These are phyloP conservation scores for Ulota crispa DNA, from an alignment of 225 moss, liverwort and hornwort genomes.

Conservation along the genomic window DNA sequence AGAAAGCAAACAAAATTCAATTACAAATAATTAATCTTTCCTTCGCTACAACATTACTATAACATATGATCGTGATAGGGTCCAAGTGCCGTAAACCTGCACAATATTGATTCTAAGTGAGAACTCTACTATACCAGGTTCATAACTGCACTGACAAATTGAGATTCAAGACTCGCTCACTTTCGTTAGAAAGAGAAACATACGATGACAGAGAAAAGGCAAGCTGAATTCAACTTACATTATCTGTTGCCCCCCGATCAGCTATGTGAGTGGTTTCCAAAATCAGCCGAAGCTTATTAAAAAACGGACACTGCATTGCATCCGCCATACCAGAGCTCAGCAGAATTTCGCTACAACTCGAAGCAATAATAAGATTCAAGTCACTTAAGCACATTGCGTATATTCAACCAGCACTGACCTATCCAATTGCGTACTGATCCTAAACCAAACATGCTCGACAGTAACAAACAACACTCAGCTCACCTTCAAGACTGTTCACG, in stretches of 20 bases:
- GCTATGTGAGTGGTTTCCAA: constrained; percentile 80
- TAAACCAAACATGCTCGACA: not conserved
- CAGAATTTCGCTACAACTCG: constrained; percentile 2
- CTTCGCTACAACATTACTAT: not conserved
- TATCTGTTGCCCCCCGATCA: constrained; percentile 74
- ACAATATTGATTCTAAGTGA: not conserved
- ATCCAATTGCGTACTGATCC: not conserved
- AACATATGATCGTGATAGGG: not conserved
- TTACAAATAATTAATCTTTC: not conserved
- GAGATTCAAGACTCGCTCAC: not conserved
- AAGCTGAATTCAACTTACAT: constrained; percentile 33
- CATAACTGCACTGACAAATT: not conserved
- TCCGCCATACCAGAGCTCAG: constrained; percentile 14
- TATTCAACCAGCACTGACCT: not conserved
- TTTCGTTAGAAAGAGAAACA: not conserved
- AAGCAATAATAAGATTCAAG: not conserved
- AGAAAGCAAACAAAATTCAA: not conserved
- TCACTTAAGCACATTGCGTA: not conserved
- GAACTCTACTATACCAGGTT: not conserved
- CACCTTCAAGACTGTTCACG: constrained; percentile 45
- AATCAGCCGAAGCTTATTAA: constrained; percentile 81
- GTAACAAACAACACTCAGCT: not conserved
- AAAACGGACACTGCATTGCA: constrained; percentile 70
- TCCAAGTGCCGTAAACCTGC: not conserved
- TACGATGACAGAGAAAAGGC: not conserved